Base-by-base conservation (phyloP, 2,329 filamentous ascomycete species). In the Colletotrichum endophyticum region DNA sequence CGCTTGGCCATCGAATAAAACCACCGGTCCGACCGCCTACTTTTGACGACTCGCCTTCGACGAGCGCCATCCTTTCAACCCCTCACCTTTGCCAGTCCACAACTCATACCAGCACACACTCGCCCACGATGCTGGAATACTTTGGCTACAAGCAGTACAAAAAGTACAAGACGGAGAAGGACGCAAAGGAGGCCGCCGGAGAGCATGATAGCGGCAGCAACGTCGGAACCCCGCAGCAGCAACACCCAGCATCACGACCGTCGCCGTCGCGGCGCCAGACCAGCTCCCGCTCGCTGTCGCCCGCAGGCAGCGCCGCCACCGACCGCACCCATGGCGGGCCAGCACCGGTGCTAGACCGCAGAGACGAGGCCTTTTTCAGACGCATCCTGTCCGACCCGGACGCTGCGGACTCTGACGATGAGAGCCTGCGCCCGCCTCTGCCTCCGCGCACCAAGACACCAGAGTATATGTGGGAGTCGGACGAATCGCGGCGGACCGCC, bases 141-240 rank as follows among this genome's bases (percentile, higher is more conserved):
- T 90, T 93, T 79, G 85, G 87, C 44, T 90, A 89, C 85, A 93
- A 91, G 82, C 93, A 92, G 82, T 85, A 88, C 81, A 93, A 92
- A 85, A 92, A 93, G 84, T 85, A 90, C 81, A 88, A 87, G 79
- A 88, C 86, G 3, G 87, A 91, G 75, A 90, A 91, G 76, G 84
- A 84, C 19, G 83, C 82, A 32, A 80, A 82, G 62, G 79, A 82
- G 27, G 77, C 82, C 9, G 78, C 76, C 12, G 77, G 28, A 63
- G 32, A 72, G 44, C 69, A 73, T 25, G 30, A 73, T 12, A 76
- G 81, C 15, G 36, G 69, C 3, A 69, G 77, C 19, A 77, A 57
- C 12, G 30, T 66, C 9, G 22, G 69, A 66, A 39, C 36, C n/a
- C 44, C 44, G 44, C 44, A 53, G n/a, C 44, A 53, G 44, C 62